Conservation (phyloP, 768 basidiomycete species). For the Agrocybe pediades region DNA sequence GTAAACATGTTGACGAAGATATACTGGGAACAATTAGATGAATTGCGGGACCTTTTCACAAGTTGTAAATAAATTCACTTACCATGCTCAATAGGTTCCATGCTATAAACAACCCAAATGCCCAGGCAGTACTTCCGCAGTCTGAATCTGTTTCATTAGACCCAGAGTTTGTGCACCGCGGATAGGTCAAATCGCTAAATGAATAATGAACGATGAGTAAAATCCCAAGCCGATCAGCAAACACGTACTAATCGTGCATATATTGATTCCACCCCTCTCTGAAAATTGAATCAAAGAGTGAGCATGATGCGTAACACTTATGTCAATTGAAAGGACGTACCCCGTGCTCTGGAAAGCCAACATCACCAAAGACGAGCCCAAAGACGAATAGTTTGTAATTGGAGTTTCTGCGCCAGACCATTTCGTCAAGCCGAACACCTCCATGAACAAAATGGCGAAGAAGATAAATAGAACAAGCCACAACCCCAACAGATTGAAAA, state of each 20-base stretch:
- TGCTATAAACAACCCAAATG: conserved; percentile 85
- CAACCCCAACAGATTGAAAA: conserved; percentile 79
- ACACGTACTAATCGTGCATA: conserved; percentile 92
- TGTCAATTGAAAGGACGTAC: conserved; percentile 43
- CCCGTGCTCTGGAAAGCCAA: conserved; percentile 91
- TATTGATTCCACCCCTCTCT: conserved; percentile 97
- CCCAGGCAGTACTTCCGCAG: conserved; percentile 85
- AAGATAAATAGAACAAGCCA: conserved; percentile 93
- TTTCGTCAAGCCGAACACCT: conserved; percentile 91
- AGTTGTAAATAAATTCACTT: conserved; percentile 25
- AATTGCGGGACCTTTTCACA: conserved; percentile 3
- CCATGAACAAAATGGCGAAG: conserved; percentile 85
- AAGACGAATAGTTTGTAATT: conserved; percentile 76
- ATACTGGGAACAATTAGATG: conserved; percentile 52
- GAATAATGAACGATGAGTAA: conserved; percentile 6
- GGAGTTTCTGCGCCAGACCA: conserved; percentile 72
- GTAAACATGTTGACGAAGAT: conserved; percentile 97
- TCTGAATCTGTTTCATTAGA: conserved; percentile 63
- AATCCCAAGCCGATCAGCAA: conserved; percentile 1
- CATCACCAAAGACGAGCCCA: conserved; percentile 85
- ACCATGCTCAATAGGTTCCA: conserved; percentile 98
- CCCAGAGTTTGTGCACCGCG: conserved; percentile 71
- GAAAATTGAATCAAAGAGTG: conserved; percentile 12
- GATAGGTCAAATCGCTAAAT: conserved; percentile 71
- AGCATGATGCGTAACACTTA: background rate